phyloP scores from a whole-genome alignment of 2,329 filamentous ascomycete genomes.

The Talaromyces sp. region DNA sequence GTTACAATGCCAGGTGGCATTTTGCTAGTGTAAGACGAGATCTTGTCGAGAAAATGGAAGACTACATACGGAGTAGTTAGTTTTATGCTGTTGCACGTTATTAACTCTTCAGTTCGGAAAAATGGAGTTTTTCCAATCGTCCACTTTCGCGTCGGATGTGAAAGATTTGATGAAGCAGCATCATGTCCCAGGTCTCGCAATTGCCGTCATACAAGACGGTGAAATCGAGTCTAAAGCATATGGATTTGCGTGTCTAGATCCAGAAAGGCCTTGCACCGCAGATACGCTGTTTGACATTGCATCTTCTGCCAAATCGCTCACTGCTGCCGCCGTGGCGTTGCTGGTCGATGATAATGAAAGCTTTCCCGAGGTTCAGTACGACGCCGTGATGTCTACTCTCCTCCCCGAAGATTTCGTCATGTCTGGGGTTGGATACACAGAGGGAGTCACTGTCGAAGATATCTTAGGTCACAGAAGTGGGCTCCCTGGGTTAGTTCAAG shows the following conservation, averaged over 20 bases:
- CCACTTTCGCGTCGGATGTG: constrained; percentile 6
- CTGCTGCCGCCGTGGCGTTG: constrained; percentile 27
- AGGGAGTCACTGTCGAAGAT: constrained; percentile 51
- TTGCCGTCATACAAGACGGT: constrained; percentile 14
- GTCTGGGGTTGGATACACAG: constrained; percentile 41
- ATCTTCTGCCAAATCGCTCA: constrained; percentile 20
- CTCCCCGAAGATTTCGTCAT: constrained; percentile 51
- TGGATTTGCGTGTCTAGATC: constrained; percentile 15
- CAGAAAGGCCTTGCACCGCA: constrained; percentile 13
- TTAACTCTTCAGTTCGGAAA: neutral
- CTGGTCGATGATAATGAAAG: constrained; percentile 38
- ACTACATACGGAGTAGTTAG: neutral
- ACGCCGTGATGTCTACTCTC: constrained; percentile 42
- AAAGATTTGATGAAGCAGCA: constrained; percentile 12
- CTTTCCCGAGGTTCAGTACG: constrained; percentile 39
- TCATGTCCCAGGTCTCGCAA: constrained; percentile 16
- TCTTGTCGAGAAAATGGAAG: neutral
- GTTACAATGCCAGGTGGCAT: neutral
- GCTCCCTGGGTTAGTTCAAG: constrained; percentile 39
- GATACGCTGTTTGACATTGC: constrained; percentile 22
- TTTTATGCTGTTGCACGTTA: neutral
- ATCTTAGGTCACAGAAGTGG: constrained; percentile 50
- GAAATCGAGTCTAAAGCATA: constrained; percentile 11
- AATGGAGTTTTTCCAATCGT: constrained; percentile 12
- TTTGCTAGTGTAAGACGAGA: neutral